phyloP scores from a whole-genome alignment of 139 green algal species.

The Mesotaenium endlicherianum region DNA sequence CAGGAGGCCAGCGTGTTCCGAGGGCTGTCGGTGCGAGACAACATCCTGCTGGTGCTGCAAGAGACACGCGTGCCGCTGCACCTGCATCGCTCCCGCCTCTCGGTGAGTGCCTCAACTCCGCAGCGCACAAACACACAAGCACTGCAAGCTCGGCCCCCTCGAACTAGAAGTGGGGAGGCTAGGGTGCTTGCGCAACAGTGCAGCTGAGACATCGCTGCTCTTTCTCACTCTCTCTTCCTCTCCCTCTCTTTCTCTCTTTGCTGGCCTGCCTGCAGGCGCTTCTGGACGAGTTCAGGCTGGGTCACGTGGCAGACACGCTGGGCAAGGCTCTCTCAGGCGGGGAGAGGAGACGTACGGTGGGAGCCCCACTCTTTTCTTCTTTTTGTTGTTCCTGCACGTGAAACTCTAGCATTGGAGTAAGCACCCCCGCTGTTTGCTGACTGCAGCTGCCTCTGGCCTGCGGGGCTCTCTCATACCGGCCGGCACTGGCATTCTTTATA shows the following conservation, averaged over 20 bases:
- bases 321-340: conserved; percentile 42
- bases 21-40: conserved; percentile 41
- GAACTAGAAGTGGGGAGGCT: background rate
- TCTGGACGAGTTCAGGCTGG: conserved; percentile 42
- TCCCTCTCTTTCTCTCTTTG: background rate
- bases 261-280: conserved; percentile 17
- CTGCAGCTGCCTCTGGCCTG: background rate
- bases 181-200: background rate
- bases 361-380: background rate
- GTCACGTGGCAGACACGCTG: conserved; percentile 19
- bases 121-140: background rate
- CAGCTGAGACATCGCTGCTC: background rate
- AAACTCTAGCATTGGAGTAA: background rate
- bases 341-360: conserved; percentile 38
- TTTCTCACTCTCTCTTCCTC: background rate
- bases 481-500: too few relatives aligned
- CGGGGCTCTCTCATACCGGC: too few relatives aligned
- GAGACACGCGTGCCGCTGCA: conserved; percentile 23
- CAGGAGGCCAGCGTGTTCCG: conserved; percentile 50
- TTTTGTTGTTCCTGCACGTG: background rate
- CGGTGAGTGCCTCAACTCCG: background rate
- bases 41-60: conserved; percentile 45
- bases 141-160: background rate
- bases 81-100: background rate
- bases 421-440: background rate